These are phyloP conservation scores for Alliaria petiolata DNA, from an alignment of 345 rosid species.

Conservation along the genomic window DNA sequence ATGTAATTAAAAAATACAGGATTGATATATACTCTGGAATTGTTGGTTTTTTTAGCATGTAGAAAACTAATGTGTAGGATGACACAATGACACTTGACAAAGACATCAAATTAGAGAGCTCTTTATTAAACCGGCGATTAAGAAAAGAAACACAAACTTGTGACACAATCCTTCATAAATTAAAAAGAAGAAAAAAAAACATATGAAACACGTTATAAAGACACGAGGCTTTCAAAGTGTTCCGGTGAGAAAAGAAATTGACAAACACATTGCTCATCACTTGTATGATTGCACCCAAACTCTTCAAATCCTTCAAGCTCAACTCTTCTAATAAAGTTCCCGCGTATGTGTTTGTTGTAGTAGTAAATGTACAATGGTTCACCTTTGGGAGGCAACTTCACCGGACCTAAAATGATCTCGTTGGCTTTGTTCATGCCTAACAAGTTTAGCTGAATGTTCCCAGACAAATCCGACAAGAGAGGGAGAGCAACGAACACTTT, in stretches of 20 bases:
- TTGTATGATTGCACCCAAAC: not conserved
- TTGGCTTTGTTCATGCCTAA: not conserved
- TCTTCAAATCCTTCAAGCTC: not conserved
- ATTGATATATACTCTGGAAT: too few species aligned
- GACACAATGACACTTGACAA: too few species aligned
- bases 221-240: not conserved
- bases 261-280: not conserved
- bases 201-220: too few species aligned
- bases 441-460: not conserved
- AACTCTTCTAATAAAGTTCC: not conserved
- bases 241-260: not conserved
- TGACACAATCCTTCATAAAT: too few species aligned
- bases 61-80: too few species aligned
- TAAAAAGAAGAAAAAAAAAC: too few species aligned
- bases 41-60: too few species aligned
- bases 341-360: not conserved
- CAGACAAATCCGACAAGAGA: not conserved
- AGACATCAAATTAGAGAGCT: too few species aligned
- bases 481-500: not conserved
- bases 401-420: not conserved
- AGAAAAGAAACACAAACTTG: too few species aligned
- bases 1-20: too few species aligned
- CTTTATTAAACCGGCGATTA: too few species aligned
- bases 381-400: not conserved
- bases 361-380: not conserved